Percentiles rank a stretch among this genome's conserved stretches.
phyloP scores from a whole-genome alignment of 208 protist genomes.

The Strigomonas galati region DNA sequence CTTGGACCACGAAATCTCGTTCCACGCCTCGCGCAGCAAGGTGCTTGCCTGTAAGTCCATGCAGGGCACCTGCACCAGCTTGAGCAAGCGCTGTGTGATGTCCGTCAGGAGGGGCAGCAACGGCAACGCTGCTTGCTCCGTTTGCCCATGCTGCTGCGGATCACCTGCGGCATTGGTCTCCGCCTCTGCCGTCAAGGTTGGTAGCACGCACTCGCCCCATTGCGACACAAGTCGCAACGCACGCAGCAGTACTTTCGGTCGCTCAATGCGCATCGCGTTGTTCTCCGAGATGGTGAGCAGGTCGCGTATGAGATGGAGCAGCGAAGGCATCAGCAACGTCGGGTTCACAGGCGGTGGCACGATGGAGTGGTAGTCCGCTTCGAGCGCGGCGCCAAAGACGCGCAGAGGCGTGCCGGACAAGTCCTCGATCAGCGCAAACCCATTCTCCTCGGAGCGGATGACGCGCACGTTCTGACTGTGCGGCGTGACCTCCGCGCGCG shows the following conservation, averaged over 20 bases:
- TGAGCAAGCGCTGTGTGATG: constrained; percentile 16
- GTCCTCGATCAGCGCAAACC: constrained; percentile 41
- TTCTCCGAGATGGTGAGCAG: neutral
- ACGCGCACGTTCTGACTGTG: constrained; percentile 29
- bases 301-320: neutral
- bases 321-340: neutral
- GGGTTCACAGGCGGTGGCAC: neutral
- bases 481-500: constrained; percentile 27
- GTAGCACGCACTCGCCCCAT: neutral
- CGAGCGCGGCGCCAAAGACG: constrained; percentile 46
- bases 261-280: constrained; percentile 8
- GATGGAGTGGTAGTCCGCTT: constrained; percentile 28
- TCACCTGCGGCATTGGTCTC: neutral
- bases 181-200: neutral
- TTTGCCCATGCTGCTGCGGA: neutral
- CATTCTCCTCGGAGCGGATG: constrained; percentile 40
- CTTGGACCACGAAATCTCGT: constrained; percentile 40
- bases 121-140: neutral
- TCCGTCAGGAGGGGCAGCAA: neutral
- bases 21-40: constrained; percentile 65
- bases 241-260: constrained; percentile 28
- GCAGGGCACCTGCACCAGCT: constrained; percentile 22
- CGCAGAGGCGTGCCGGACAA: constrained; percentile 31
- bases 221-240: constrained; percentile 33
- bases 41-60: constrained; percentile 29